Evolutionary conservation across 2,329 filamentous ascomycete genomes (phyloP).

Genomic region (Curvularia sp.): DNA sequence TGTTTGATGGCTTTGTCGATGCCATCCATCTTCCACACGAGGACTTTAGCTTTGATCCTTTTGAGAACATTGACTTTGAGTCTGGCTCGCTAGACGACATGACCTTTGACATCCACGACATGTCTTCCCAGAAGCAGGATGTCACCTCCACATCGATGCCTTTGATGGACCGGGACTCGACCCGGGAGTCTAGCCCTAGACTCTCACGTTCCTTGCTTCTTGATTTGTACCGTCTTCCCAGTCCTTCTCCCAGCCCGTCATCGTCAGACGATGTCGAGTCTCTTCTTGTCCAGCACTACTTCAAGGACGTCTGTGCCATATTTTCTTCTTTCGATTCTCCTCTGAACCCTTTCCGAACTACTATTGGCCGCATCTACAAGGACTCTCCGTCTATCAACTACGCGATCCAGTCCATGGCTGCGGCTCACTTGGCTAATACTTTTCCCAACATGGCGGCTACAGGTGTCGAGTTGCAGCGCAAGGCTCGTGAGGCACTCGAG

Average conservation of each 20-base stretch:
- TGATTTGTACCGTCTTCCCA: slow-evolving; percentile 47
- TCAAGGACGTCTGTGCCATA: slow-evolving; percentile 66
- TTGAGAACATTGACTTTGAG: slow-evolving; percentile 41
- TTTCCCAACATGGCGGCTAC: slow-evolving; percentile 61
- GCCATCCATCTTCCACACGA: slow-evolving; percentile 31
- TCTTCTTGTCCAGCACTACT: slow-evolving; percentile 68
- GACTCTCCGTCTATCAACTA: slow-evolving; percentile 66
- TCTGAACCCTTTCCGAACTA: slow-evolving; percentile 67
- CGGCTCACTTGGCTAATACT: slow-evolving; percentile 65
- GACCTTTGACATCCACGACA: slow-evolving; percentile 30
- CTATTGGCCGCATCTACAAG: slow-evolving; percentile 64
- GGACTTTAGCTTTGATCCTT: slow-evolving; percentile 36
- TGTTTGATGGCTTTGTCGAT: slow-evolving; percentile 37
- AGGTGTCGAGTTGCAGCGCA: slow-evolving; percentile 60
- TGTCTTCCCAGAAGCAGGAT: slow-evolving; percentile 26
- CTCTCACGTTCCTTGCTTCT: slow-evolving; percentile 50
- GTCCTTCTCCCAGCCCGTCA: slow-evolving; percentile 41
- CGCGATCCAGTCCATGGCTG: slow-evolving; percentile 69
- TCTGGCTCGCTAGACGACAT: slow-evolving; percentile 29
- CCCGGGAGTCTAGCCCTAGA: slow-evolving; percentile 38
- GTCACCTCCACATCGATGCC: slow-evolving; percentile 20
- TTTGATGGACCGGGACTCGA: slow-evolving; percentile 24
- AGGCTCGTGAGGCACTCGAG: slow-evolving; percentile 60
- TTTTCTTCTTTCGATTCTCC: slow-evolving; percentile 71
- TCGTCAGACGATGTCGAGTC: slow-evolving; percentile 59